Evolutionary conservation across 2,329 filamentous ascomycete genomes (phyloP).

Genomic region (Fusarium virguliforme): DNA sequence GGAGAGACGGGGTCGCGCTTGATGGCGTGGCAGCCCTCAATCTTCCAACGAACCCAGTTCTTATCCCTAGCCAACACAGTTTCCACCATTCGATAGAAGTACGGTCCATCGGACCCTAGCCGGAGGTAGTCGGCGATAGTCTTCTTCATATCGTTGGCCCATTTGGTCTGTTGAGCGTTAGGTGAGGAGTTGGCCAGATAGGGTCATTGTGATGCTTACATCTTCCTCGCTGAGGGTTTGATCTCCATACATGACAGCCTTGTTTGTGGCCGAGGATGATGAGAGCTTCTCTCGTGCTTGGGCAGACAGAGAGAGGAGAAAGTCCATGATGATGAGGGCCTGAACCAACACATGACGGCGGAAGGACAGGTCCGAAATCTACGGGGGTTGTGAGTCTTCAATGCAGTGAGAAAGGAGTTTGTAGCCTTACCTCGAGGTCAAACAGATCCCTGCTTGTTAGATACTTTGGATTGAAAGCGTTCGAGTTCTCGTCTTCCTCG

Average conservation of each 20-base stretch:
- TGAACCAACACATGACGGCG: slow-evolving; percentile 95
- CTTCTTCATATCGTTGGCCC: slow-evolving; percentile 84
- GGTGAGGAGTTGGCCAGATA: background rate
- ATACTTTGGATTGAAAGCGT: slow-evolving; percentile 93
- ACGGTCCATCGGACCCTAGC: slow-evolving; percentile 85
- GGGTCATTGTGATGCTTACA: slow-evolving; percentile 65
- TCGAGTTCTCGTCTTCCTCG: slow-evolving; percentile 66
- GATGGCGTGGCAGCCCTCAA: slow-evolving; percentile 92
- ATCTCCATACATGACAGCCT: slow-evolving; percentile 86
- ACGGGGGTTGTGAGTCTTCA: slow-evolving; percentile 46
- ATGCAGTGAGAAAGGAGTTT: background rate
- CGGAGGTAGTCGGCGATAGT: slow-evolving; percentile 88
- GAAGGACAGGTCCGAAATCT: slow-evolving; percentile 94
- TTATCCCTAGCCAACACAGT: slow-evolving; percentile 96
- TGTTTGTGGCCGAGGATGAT: slow-evolving; percentile 79
- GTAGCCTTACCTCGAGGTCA: slow-evolving; percentile 81
- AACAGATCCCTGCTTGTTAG: slow-evolving; percentile 98
- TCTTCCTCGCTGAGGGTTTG: slow-evolving; percentile 85
- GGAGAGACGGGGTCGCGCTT: slow-evolving; percentile 80
- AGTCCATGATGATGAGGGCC: slow-evolving; percentile 93
- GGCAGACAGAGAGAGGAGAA: slow-evolving; percentile 89
- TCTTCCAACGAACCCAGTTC: slow-evolving; percentile 99
- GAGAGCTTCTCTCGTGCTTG: slow-evolving; percentile 85
- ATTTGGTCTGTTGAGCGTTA: slow-evolving; percentile 75
- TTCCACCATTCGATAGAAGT: slow-evolving; percentile 97